Conservation (phyloP, 768 basidiomycete genomes). For the Myochromella boudieri region DNA sequence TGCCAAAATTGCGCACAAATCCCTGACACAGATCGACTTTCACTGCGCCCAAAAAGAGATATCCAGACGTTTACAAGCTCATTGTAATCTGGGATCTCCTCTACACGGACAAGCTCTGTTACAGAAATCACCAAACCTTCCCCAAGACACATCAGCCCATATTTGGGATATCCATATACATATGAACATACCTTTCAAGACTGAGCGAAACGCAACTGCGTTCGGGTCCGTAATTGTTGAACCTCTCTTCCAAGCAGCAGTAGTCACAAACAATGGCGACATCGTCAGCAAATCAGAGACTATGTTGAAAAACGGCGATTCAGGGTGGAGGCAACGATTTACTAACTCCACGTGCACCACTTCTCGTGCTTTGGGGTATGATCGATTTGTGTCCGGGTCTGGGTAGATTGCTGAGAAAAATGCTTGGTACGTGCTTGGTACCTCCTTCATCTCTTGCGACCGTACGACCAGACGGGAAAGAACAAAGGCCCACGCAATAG, state of each 20-base stretch:
- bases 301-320: conserved; percentile 59
- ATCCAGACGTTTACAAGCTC: conserved; percentile 75
- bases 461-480: conserved; percentile 60
- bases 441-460: conserved; percentile 44
- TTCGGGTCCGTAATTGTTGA: conserved; percentile 76
- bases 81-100: conserved; percentile 76
- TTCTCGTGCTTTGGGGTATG: conserved; percentile 59
- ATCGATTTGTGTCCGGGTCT: conserved; percentile 36
- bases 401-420: conserved; percentile 57
- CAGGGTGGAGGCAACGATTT: conserved; percentile 53
- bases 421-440: conserved; percentile 52
- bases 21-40: conserved; percentile 58
- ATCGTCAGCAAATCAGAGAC: conserved; percentile 59
- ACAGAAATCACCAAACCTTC: conserved; percentile 76
- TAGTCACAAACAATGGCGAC: conserved; percentile 76
- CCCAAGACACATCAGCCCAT: background rate
- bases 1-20: conserved; percentile 86
- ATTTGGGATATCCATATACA: background rate
- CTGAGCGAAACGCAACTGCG: conserved; percentile 75
- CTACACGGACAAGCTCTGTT: conserved; percentile 72
- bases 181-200: conserved; percentile 69
- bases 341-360: conserved; percentile 58
- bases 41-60: conserved; percentile 76
- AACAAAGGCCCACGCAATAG: conserved; percentile 84
- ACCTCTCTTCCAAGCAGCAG: conserved; percentile 65